A percentile compares a stretch with the other conserved stretches of the same genome.
Evolutionary conservation across 306 rosid species (phyloP).

Genomic region (Trichosanthes cucumerina): DNA sequence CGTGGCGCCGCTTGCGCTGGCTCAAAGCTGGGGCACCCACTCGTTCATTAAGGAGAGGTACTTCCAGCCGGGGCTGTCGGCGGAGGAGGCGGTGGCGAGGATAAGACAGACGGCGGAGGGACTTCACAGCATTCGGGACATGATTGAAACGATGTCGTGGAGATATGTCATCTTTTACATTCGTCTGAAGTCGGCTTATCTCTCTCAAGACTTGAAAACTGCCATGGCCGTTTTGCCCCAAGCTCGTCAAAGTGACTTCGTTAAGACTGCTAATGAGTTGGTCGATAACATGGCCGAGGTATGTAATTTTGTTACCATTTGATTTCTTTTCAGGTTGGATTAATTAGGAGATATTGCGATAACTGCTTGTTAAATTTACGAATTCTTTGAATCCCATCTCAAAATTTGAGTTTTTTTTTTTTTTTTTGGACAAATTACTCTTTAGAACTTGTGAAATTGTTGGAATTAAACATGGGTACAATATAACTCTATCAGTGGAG

Average conservation of each 20-base stretch:
- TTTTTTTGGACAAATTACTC: too few relatives aligned
- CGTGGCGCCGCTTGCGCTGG: constrained; percentile 28
- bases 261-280: constrained; percentile 67
- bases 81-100: constrained; percentile 71
- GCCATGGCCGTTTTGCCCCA: constrained; percentile 53
- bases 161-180: constrained; percentile 79
- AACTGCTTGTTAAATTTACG: too few relatives aligned
- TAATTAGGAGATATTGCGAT: not conserved
- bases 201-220: constrained; percentile 65
- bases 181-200: constrained; percentile 60
- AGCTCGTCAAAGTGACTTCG: constrained; percentile 40
- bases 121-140: constrained; percentile 64
- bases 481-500: too few relatives aligned
- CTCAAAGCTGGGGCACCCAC: constrained; percentile 71
- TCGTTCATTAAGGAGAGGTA: constrained; percentile 55
- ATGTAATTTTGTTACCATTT: not conserved
- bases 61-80: constrained; percentile 64
- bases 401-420: not conserved
- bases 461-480: too few relatives aligned
- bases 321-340: not conserved
- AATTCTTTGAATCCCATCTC: not conserved
- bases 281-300: constrained; percentile 79
- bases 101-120: constrained; percentile 90
- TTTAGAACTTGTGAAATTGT: too few relatives aligned
- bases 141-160: constrained; percentile 83